These are phyloP conservation scores for Entonaema liquescens DNA, from an alignment of 495 filamentous ascomycete genomes.

Conservation along the genomic window DNA sequence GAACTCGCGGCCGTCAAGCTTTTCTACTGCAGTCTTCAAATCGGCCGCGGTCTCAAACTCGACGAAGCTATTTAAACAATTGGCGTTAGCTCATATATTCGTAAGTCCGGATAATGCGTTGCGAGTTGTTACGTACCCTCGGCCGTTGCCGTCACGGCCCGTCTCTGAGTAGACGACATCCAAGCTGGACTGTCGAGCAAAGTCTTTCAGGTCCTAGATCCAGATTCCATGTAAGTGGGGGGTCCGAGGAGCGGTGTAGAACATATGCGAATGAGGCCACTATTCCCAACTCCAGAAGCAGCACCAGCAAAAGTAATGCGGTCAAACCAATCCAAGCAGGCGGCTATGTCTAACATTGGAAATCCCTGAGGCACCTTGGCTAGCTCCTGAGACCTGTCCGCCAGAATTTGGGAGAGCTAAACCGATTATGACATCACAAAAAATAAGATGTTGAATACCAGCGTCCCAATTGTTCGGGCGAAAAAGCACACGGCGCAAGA, in stretches of 20 bases:
- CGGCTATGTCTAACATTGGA: constrained; percentile 38
- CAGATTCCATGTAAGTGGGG: constrained; percentile 65
- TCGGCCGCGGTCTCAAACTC: constrained; percentile 95
- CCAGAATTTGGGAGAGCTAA: constrained; percentile 40
- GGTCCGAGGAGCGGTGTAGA: constrained; percentile 53
- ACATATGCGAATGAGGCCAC: constrained; percentile 54
- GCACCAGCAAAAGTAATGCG: constrained; percentile 50
- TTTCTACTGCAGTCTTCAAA: constrained; percentile 88
- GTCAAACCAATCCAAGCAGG: constrained; percentile 48
- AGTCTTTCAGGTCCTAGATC: constrained; percentile 98
- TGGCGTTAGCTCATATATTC: constrained; percentile 3
- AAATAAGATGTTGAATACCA: constrained; percentile 33
- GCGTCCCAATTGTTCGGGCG: constrained; percentile 39
- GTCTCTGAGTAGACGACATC: constrained; percentile 99
- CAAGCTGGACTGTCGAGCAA: constrained; percentile 93
- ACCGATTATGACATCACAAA: constrained; percentile 41
- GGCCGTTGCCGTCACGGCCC: constrained; percentile 88
- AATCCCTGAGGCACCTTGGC: constrained; percentile 43
- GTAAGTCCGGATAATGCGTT: background rate
- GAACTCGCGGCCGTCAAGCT: constrained; percentile 90
- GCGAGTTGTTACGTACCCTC: constrained; percentile 72
- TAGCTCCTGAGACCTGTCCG: constrained; percentile 46
- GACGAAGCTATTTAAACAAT: constrained; percentile 74
- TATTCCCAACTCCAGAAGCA: constrained; percentile 55
- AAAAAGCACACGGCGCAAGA: constrained; percentile 41